Conservation (phyloP, 257 asterid species). For the Eustoma russellianum region DNA sequence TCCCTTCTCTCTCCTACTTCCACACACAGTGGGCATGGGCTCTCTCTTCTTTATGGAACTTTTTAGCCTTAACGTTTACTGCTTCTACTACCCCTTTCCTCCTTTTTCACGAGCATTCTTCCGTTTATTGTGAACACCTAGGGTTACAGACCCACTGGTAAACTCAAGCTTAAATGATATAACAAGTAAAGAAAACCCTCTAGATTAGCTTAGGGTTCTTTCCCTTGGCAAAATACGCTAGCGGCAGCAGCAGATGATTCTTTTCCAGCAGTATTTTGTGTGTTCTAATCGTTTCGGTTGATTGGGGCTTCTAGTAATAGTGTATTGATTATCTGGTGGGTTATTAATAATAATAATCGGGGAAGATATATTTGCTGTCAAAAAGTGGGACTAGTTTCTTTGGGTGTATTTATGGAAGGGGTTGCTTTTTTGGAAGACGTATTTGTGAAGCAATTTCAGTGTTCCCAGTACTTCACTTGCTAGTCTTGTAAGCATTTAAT, state of each 20-base stretch:
- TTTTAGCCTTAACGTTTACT: constrained; percentile 16
- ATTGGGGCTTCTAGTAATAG: neutral
- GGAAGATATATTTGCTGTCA: neutral
- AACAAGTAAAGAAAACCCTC: constrained; percentile 11
- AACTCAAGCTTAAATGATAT: neutral
- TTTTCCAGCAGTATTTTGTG: constrained; percentile 1
- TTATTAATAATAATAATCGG: neutral
- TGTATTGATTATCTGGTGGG: neutral
- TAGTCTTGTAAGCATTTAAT: constrained; percentile 19
- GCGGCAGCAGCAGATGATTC: neutral
- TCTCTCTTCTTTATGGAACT: constrained; percentile 27
- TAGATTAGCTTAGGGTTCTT: constrained; percentile 23
- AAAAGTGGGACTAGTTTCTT: constrained; percentile 10
- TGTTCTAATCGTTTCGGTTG: neutral
- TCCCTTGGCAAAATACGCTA: neutral
- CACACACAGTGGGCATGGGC: constrained; percentile 30
- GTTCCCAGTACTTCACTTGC: constrained; percentile 7
- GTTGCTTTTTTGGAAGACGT: constrained; percentile 39
- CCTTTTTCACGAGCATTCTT: constrained; percentile 53
- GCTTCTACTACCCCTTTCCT: constrained; percentile 21
- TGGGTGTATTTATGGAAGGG: constrained; percentile 42
- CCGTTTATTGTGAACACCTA: constrained; percentile 23
- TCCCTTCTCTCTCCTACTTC: constrained; percentile 10
- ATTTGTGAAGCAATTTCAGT: constrained; percentile 37
- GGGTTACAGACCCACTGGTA: constrained; percentile 27